A percentile compares a stretch with the other conserved stretches of the same genome.
These are phyloP conservation scores for Avicennia marina DNA, from an alignment of 257 asterid species.

Conservation along the genomic window DNA sequence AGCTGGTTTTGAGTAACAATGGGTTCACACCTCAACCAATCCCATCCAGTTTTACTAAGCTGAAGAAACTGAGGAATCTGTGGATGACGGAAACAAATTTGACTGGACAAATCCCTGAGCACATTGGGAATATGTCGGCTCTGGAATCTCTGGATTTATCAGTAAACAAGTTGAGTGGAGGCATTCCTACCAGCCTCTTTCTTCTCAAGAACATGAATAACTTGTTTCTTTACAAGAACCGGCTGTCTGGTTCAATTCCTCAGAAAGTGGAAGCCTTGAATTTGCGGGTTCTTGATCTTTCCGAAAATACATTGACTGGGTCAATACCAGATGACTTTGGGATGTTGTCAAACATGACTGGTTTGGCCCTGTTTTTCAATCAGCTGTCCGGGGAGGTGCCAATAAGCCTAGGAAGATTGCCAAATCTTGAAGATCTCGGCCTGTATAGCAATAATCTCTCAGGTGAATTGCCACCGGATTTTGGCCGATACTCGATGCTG, in stretches of 20 bases:
- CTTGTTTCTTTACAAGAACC: constrained; percentile 41
- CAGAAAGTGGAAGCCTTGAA: constrained; percentile 32
- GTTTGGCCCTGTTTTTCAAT: constrained; percentile 49
- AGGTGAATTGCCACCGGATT: constrained; percentile 70
- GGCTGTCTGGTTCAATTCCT: constrained; percentile 62
- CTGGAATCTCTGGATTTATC: constrained; percentile 60
- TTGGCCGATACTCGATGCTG: constrained; percentile 65
- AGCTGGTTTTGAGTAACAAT: constrained; percentile 29
- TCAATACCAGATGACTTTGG: constrained; percentile 64
- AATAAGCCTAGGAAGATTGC: constrained; percentile 45
- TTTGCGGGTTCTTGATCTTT: constrained; percentile 50
- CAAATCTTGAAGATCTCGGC: constrained; percentile 29
- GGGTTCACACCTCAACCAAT: constrained; percentile 48
- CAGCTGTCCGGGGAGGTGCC: constrained; percentile 70
- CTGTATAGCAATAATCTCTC: constrained; percentile 51
- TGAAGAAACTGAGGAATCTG: constrained; percentile 46
- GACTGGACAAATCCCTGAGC: constrained; percentile 60
- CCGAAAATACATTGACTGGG: constrained; percentile 51
- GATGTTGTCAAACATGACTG: constrained; percentile 48
- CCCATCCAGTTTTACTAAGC: constrained; percentile 50
- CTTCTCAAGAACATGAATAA: constrained; percentile 37
- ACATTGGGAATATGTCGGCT: constrained; percentile 49
- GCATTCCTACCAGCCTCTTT: constrained; percentile 51
- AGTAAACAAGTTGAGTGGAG: constrained; percentile 44
- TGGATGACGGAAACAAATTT: constrained; percentile 43